Evolutionary conservation across 2,329 filamentous ascomycete genomes (phyloP).

Genomic region (Akanthomyces muscarius): DNA sequence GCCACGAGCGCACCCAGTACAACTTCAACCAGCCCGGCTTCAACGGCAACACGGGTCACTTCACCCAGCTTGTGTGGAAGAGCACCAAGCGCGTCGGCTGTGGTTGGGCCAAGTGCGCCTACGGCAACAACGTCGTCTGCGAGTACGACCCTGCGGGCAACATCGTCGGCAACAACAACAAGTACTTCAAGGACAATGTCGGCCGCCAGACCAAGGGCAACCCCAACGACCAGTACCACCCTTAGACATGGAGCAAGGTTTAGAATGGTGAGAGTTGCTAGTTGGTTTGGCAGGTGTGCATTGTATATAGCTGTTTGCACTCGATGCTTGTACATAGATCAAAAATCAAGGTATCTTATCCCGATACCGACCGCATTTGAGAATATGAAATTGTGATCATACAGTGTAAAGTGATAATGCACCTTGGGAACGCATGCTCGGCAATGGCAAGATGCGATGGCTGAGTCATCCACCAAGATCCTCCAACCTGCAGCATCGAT

Average conservation of each 20-base stretch:
- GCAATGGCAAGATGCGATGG: not conserved
- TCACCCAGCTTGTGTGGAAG: slow-evolving; percentile 71
- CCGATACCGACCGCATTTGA: not conserved
- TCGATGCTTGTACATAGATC: not conserved
- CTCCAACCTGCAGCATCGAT: not conserved
- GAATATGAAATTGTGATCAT: not conserved
- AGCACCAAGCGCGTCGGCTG: slow-evolving; percentile 57
- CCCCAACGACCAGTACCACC: not conserved
- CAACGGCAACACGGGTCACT: slow-evolving; percentile 60
- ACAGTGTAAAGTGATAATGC: not conserved
- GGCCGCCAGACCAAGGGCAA: slow-evolving; percentile 7
- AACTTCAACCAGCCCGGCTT: slow-evolving; percentile 56
- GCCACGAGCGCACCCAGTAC: slow-evolving; percentile 50
- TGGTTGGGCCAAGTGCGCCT: slow-evolving; percentile 29
- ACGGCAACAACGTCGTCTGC: slow-evolving; percentile 10
- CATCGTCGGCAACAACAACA: not conserved
- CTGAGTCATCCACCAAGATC: not conserved
- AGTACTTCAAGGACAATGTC: slow-evolving; percentile 13
- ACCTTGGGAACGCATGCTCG: no score
- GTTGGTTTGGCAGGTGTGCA: not conserved
- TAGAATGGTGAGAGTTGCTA: no score
- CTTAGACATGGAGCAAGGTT: not conserved
- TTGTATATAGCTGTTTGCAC: not conserved
- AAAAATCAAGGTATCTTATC: no score
- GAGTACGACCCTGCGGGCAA: slow-evolving; percentile 11